phyloP scores from a whole-genome alignment of 2,329 filamentous ascomycete genomes.

The Ophidiomyces ophidiicola region DNA sequence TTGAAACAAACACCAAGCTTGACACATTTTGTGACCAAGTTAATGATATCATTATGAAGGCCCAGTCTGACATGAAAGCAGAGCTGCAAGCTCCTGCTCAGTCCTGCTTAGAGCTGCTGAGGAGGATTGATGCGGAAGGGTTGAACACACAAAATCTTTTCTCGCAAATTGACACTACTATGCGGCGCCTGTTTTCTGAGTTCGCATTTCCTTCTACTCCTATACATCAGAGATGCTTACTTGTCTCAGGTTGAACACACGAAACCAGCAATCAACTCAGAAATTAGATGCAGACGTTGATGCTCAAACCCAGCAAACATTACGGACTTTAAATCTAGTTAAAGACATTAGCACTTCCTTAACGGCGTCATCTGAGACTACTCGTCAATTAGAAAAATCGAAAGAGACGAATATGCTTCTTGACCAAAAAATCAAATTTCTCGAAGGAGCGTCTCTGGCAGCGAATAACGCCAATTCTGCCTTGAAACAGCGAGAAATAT shows the following conservation, averaged over 20 bases:
- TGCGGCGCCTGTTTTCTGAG: slow-evolving; percentile 17
- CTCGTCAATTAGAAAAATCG: slow-evolving; percentile 18
- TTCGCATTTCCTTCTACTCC: slow-evolving; percentile 15
- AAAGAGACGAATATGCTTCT: slow-evolving; percentile 16
- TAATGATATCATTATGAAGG: slow-evolving; percentile 1
- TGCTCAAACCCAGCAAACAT: neutral
- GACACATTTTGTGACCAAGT: slow-evolving; percentile 6
- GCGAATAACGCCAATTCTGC: slow-evolving; percentile 3
- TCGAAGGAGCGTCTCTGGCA: slow-evolving; percentile 17
- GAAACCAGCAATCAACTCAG: slow-evolving; percentile 12
- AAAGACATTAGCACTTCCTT: slow-evolving; percentile 6
- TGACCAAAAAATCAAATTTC: slow-evolving; percentile 16
- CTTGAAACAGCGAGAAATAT: slow-evolving; percentile 15
- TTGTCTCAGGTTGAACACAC: slow-evolving; percentile 18
- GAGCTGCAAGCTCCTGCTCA: slow-evolving; percentile 9
- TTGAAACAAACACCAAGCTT: slow-evolving; percentile 6
- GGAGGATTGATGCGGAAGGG: slow-evolving; percentile 2
- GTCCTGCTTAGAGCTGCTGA: slow-evolving; percentile 10
- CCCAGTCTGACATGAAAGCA: slow-evolving; percentile 6
- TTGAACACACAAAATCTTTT: slow-evolving; percentile 4
- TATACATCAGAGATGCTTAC: neutral
- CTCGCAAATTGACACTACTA: neutral
- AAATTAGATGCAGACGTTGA: too few relatives aligned
- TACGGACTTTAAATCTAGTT: slow-evolving; percentile 15
- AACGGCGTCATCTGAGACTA: slow-evolving; percentile 12